Evolutionary conservation across 805 yeast genomes (phyloP), one percentile per base, ranked within the genome.

Genomic region (Lipomyces spencermartinsiae): DNA sequence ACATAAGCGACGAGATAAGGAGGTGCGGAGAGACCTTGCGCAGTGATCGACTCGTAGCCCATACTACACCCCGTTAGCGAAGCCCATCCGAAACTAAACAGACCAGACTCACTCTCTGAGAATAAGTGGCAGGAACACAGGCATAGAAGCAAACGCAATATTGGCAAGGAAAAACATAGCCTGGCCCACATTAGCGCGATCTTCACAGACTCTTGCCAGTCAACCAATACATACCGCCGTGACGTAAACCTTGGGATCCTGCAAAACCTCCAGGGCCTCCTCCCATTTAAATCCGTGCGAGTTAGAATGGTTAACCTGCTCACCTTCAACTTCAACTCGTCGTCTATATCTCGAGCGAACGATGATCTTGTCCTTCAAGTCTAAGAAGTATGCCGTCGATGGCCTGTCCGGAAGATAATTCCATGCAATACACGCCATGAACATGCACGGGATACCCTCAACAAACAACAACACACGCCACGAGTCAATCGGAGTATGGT

Each of bases 11-110:
- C 74, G 58, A 84, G 75, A 74, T 86, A 87, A 10, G 89, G 89
- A 22, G 89, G 89, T 29, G 86, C 89, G 9, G 89, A 85, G 65
- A 86, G 78, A 71, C 85, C 84, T 65, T 86, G 80, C 3, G 89
- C 84, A 49, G 83, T 80, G 59, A 85, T 80, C 60, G 82, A 80
- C 73, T 78, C 75, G 71, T 85, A 87, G 59, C 86, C 83, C 72
- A 87, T 79, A n/a, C 71, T 67, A 46, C 22, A n/a, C 43, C 2
- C 43, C 22, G 25, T 43, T 43, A 43, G 49, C 19, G 5, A 43
- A 8, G n/a, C 33, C 34, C 22, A 43, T 16, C 25, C 14, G 33
- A 35, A 10, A n/a, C 12, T 22, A 10, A 55, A 39, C 25, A 59
- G 16, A 10, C 22, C 9, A 12, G 16, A 58, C 71, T 60, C 53